A percentile compares a stretch with the other conserved stretches of the same genome.
Conservation (phyloP, 2,329 filamentous ascomycete genomes). For the Curvularia spicifera region DNA sequence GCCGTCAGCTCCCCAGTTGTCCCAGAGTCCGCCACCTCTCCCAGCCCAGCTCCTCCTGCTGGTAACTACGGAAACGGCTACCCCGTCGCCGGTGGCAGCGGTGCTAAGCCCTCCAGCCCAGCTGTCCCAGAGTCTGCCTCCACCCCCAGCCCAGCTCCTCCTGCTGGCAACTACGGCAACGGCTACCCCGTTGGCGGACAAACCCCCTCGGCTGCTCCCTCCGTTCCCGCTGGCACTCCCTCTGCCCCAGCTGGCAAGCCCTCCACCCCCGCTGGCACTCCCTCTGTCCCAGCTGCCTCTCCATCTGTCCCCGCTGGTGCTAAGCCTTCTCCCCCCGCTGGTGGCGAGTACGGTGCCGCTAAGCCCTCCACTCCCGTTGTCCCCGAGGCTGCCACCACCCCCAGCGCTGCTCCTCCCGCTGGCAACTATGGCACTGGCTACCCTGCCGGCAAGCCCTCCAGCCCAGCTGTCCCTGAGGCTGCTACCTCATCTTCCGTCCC, state of each 20-base stretch:
- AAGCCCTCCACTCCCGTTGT: constrained; percentile 1
- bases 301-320: no score
- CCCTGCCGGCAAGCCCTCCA: constrained; percentile 9
- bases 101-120: not conserved
- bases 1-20: constrained; percentile 8
- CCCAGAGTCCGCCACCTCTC: constrained; percentile 3
- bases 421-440: constrained; percentile 13
- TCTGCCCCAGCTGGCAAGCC: constrained; percentile 18
- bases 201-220: constrained; percentile 6
- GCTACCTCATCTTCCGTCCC: constrained; percentile 7
- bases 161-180: not conserved
- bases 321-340: not conserved
- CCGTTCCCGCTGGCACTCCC: constrained; percentile 3
- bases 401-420: constrained; percentile 4
- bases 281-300: no score
- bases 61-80: constrained; percentile 8
- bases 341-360: not conserved
- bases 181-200: not conserved
- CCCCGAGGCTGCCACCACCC: constrained; percentile 8
- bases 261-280: constrained; percentile 1
- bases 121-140: constrained; percentile 9
- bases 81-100: no score
- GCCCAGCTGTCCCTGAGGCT: constrained; percentile 9
- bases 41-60: constrained; percentile 7
- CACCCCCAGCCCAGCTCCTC: not conserved